These are phyloP conservation scores for Moesziomyces sp. DNA, from an alignment of 1,284 basidiomycete species.

Conservation along the genomic window DNA sequence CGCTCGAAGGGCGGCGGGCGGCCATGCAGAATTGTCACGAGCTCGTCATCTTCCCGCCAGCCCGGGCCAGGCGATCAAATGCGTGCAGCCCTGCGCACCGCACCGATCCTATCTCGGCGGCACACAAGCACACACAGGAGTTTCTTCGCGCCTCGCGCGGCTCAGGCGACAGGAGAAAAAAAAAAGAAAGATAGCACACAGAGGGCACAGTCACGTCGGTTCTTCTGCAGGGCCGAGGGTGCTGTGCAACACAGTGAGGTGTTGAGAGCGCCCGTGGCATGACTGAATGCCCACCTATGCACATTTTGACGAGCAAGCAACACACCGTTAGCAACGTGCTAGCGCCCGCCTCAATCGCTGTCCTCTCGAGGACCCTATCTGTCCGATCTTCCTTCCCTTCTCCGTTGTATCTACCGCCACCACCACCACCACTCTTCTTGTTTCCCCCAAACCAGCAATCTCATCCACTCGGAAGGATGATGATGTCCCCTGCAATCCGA, in stretches of 20 bases:
- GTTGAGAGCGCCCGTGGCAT: background rate
- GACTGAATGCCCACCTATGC: background rate
- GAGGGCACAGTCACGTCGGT: background rate
- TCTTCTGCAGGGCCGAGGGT: background rate
- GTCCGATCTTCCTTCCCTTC: background rate
- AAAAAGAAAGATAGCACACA: conserved; percentile 2
- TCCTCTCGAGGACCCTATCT: background rate
- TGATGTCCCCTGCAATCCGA: conserved; percentile 45
- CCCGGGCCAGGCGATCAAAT: background rate
- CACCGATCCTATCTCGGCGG: too few species aligned
- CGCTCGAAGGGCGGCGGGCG: conserved; percentile 13
- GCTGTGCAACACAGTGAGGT: background rate
- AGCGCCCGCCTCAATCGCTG: too few species aligned
- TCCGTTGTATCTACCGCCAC: background rate
- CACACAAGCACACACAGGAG: background rate
- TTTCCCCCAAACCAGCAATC: background rate
- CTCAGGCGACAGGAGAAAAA: too few species aligned
- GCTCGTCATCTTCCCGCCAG: conserved; percentile 6
- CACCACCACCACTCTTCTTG: conserved; percentile 23
- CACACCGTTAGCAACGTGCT: background rate
- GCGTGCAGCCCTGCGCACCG: background rate
- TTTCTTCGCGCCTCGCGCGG: background rate
- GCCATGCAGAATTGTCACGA: background rate
- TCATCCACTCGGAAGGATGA: conserved; percentile 4
- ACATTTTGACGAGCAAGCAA: background rate